Percentiles rank a stretch among this genome's conserved stretches.
phyloP scores from a whole-genome alignment of 768 basidiomycete species.

The Hortiboletus campestris region DNA sequence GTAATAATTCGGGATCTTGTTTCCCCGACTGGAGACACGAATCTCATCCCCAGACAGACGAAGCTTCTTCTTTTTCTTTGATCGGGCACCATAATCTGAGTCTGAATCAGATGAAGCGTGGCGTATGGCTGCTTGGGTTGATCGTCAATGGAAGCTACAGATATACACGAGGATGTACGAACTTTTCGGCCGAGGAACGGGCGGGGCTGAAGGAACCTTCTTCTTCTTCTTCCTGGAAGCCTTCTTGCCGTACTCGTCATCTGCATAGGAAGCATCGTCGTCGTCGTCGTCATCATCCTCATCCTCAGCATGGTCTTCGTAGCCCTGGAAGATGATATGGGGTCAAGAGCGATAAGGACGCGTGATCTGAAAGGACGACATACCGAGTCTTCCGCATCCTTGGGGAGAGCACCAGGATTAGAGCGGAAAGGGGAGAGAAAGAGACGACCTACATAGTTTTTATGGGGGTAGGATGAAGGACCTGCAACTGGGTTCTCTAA shows the following conservation, averaged over 20 bases:
- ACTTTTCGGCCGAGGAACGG: slow-evolving; percentile 60
- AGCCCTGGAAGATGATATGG: slow-evolving; percentile 53
- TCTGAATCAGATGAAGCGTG: slow-evolving; percentile 74
- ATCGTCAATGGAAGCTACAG: slow-evolving; percentile 4
- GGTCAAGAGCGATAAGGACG: slow-evolving; percentile 18
- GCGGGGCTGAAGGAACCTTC: slow-evolving; percentile 38
- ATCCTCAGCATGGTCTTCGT: slow-evolving; percentile 51
- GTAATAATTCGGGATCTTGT: slow-evolving; percentile 80
- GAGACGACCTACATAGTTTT: slow-evolving; percentile 55
- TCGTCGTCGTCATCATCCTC: slow-evolving; percentile 70
- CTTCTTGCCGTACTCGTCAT: slow-evolving; percentile 73
- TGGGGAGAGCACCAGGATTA: background rate
- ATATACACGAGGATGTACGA: slow-evolving; percentile 13
- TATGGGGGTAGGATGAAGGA: slow-evolving; percentile 45
- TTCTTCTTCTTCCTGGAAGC: slow-evolving; percentile 67
- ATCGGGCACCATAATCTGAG: slow-evolving; percentile 82
- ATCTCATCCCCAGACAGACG: slow-evolving; percentile 62
- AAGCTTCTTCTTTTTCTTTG: slow-evolving; percentile 81
- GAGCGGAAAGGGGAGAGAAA: slow-evolving; percentile 2
- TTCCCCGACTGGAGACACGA: slow-evolving; percentile 72
- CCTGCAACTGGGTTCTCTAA: slow-evolving; percentile 38
- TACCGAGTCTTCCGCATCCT: slow-evolving; percentile 36
- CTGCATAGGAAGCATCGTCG: slow-evolving; percentile 76
- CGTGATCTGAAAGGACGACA: slow-evolving; percentile 12
- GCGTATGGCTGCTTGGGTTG: slow-evolving; percentile 44